Evolutionary conservation across 108 stramenopile genomes (phyloP).

Genomic region (Skeletonema potamos): DNA sequence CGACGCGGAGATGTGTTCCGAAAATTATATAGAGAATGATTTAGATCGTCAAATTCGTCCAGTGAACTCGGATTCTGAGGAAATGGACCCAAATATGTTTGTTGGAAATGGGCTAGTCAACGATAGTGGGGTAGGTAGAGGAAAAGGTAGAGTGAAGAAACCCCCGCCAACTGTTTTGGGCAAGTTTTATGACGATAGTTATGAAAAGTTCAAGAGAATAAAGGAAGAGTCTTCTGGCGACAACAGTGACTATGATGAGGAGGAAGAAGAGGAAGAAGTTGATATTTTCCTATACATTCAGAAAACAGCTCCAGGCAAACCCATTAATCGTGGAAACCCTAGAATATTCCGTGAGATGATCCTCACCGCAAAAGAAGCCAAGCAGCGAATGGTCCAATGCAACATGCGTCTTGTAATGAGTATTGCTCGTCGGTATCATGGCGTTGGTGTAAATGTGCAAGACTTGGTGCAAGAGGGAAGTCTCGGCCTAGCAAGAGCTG

Average conservation of each 20-base stretch:
- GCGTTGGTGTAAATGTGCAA: conserved; percentile 78
- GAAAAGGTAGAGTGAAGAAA: conserved; percentile 75
- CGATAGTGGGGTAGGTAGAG: conserved; percentile 68
- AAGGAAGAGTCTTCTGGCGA: background rate
- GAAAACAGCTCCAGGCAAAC: conserved; percentile 43
- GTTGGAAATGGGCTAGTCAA: conserved; percentile 79
- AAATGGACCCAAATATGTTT: conserved; percentile 77
- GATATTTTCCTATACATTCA: conserved; percentile 36
- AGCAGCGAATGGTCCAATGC: conserved; percentile 88
- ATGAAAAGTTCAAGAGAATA: conserved; percentile 34
- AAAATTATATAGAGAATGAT: conserved; percentile 42
- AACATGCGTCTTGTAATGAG: conserved; percentile 94
- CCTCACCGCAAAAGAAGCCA: conserved; percentile 74
- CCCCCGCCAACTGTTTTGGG: conserved; percentile 57
- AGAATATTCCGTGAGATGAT: conserved; percentile 79
- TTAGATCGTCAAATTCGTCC: conserved; percentile 63
- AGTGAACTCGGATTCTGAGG: conserved; percentile 50
- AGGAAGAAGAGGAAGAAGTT: conserved; percentile 15
- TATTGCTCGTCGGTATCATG: conserved; percentile 86
- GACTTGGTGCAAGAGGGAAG: conserved; percentile 92
- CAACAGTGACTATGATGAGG: conserved; percentile 11
- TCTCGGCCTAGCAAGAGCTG: conserved; percentile 80
- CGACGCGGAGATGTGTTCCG: conserved; percentile 32
- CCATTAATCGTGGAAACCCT: conserved; percentile 70
- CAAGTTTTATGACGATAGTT: conserved; percentile 65